Percentiles rank a stretch among this genome's conserved stretches.
These are phyloP conservation scores for Beta corolliflora DNA, from an alignment of 179 eudicot species.

Conservation along the genomic window DNA sequence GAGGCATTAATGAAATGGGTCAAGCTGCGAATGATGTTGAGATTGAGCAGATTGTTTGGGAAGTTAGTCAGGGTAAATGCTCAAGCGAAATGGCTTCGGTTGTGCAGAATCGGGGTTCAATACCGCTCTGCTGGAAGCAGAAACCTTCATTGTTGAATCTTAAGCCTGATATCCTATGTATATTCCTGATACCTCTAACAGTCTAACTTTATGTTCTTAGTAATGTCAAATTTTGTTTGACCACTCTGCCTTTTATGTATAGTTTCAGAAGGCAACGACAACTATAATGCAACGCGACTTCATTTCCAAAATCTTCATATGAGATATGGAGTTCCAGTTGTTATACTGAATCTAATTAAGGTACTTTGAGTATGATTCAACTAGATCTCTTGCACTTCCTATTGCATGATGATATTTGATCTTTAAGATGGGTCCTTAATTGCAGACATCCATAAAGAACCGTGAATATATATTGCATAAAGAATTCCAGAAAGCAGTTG, in stretches of 20 bases:
- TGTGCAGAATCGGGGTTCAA: conserved; percentile 87
- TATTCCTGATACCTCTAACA: conserved; percentile 21
- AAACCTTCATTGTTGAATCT: conserved; percentile 59
- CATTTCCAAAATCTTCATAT: conserved; percentile 66
- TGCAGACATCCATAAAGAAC: conserved; percentile 60
- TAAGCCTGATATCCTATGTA: conserved; percentile 79
- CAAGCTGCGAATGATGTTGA: conserved; percentile 96
- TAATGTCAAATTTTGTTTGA: conserved; percentile 13
- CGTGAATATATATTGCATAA: conserved; percentile 64
- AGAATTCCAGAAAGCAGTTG: conserved; percentile 64
- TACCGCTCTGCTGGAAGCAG: conserved; percentile 88
- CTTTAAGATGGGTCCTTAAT: neutral
- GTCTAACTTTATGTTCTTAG: neutral
- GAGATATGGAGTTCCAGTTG: conserved; percentile 79
- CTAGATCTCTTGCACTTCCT: neutral
- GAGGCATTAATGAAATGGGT: conserved; percentile 81
- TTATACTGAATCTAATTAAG: conserved; percentile 79
- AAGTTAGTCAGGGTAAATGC: conserved; percentile 47
- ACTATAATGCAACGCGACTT: conserved; percentile 64
- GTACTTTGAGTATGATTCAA: conserved; percentile 28
- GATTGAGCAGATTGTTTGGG: conserved; percentile 80
- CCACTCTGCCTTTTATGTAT: conserved; percentile 13
- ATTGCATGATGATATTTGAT: neutral
- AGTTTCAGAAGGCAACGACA: conserved; percentile 48
- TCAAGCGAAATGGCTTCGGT: conserved; percentile 55